phyloP scores from a whole-genome alignment of 1,284 basidiomycete genomes.

The Cryptococcus hybrid region DNA sequence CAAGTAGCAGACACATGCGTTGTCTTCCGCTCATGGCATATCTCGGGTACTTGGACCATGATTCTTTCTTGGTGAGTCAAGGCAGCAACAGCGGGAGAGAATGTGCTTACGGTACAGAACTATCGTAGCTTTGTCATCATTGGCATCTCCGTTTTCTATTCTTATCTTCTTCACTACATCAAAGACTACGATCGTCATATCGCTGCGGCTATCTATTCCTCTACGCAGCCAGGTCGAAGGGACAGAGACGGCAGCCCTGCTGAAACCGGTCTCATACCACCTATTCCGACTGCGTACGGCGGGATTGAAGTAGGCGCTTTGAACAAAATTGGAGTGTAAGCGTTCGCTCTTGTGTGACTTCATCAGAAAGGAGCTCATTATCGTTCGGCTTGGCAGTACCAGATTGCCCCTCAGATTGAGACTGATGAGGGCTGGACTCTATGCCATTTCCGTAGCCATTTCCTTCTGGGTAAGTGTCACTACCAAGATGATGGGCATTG shows the following conservation, averaged over 20 bases:
- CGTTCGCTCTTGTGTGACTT: not conserved
- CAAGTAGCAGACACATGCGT: slow-evolving; percentile 46
- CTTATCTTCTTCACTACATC: slow-evolving; percentile 35
- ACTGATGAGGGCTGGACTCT: slow-evolving; percentile 34
- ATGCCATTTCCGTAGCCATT: slow-evolving; percentile 40
- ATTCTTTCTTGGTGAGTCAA: slow-evolving; percentile 41
- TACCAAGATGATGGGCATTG: not conserved
- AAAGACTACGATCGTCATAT: slow-evolving; percentile 34
- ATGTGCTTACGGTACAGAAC: no score
- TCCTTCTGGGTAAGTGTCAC: slow-evolving; percentile 45
- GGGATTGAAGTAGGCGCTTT: slow-evolving; percentile 24
- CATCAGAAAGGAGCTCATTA: not conserved
- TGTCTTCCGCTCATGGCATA: slow-evolving; percentile 47
- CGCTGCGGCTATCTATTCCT: slow-evolving; percentile 26
- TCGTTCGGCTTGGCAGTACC: slow-evolving; percentile 11
- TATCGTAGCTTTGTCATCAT: slow-evolving; percentile 31
- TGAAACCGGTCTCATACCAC: slow-evolving; percentile 21
- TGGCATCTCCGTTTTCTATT: slow-evolving; percentile 41
- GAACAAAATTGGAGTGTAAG: slow-evolving; percentile 32
- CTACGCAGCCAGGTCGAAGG: slow-evolving; percentile 13
- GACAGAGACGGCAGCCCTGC: slow-evolving; percentile 2
- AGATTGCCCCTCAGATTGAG: slow-evolving; percentile 22
- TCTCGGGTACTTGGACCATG: slow-evolving; percentile 39
- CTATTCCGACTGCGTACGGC: slow-evolving; percentile 23
- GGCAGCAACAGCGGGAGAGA: not conserved